phyloP scores from a whole-genome alignment of 805 yeast species.

The Saccharomycopsis malanga region DNA sequence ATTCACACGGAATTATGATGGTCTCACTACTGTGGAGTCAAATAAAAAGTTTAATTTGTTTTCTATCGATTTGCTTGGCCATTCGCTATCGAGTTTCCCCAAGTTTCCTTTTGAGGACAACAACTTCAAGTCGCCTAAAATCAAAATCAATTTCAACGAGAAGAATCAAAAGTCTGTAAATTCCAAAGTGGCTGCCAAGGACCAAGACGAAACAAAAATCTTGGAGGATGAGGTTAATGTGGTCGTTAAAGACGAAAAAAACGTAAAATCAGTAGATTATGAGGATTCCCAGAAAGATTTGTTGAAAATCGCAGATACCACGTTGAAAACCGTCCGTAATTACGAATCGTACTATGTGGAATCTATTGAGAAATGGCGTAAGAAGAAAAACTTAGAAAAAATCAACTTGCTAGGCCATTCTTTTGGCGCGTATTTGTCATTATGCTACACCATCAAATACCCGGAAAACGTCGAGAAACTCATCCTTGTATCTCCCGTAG shows the following conservation, averaged over 20 bases:
- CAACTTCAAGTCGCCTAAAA: slow-evolving; percentile 35
- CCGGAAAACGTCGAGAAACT: slow-evolving; percentile 49
- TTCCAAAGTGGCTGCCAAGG: not conserved
- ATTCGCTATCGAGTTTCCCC: slow-evolving; percentile 46
- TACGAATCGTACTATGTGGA: slow-evolving; percentile 52
- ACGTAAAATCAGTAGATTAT: slow-evolving; percentile 23
- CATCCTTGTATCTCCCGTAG: slow-evolving; percentile 67
- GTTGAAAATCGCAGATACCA: slow-evolving; percentile 30
- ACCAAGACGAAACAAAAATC: slow-evolving; percentile 20
- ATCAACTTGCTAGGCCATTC: slow-evolving; percentile 72
- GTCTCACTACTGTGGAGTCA: slow-evolving; percentile 44
- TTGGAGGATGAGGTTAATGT: slow-evolving; percentile 12
- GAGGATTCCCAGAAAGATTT: slow-evolving; percentile 22
- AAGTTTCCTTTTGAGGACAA: slow-evolving; percentile 29
- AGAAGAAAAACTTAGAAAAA: slow-evolving; percentile 37
- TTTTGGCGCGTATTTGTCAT: slow-evolving; percentile 68
- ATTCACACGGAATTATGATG: slow-evolving; percentile 62
- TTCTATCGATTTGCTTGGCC: slow-evolving; percentile 66
- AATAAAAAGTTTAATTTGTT: slow-evolving; percentile 38
- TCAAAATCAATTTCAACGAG: slow-evolving; percentile 22
- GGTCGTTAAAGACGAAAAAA: slow-evolving; percentile 19
- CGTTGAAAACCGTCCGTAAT: slow-evolving; percentile 33
- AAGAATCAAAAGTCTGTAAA: not conserved
- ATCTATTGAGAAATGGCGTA: slow-evolving; percentile 62
- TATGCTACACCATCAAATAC: slow-evolving; percentile 52